Evolutionary conservation across 495 filamentous ascomycete genomes (phyloP).

Genomic region (Neurospora intermedia): DNA sequence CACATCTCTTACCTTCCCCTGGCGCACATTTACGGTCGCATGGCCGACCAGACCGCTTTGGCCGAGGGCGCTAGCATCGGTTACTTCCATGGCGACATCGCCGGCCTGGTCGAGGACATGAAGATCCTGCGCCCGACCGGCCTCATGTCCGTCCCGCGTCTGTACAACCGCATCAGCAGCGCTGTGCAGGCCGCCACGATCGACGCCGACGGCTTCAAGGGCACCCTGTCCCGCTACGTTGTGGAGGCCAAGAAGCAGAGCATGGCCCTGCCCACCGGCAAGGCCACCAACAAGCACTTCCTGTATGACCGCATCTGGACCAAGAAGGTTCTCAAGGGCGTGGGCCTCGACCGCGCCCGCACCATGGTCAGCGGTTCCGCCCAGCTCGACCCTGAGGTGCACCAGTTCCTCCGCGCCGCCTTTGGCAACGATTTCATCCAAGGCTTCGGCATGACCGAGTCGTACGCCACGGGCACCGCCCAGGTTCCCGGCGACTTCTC

Average conservation of each 20-base stretch:
- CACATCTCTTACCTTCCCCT: constrained; percentile 83
- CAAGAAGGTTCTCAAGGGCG: constrained; percentile 69
- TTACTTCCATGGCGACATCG: constrained; percentile 90
- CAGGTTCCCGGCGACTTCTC: constrained; percentile 62
- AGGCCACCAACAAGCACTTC: constrained; percentile 70
- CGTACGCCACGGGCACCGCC: constrained; percentile 67
- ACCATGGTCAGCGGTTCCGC: constrained; percentile 83
- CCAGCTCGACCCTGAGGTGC: constrained; percentile 76
- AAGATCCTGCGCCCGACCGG: constrained; percentile 74
- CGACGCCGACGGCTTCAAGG: constrained; percentile 69
- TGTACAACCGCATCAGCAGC: constrained; percentile 84
- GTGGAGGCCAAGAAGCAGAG: constrained; percentile 70
- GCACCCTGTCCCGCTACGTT: constrained; percentile 68
- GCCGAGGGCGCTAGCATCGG: constrained; percentile 69
- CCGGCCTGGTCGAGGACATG: constrained; percentile 80
- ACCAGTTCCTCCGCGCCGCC: constrained; percentile 77
- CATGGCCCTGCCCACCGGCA: constrained; percentile 56
- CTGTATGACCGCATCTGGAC: constrained; percentile 90
- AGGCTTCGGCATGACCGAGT: constrained; percentile 91
- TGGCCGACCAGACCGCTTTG: constrained; percentile 66
- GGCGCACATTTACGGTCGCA: constrained; percentile 86
- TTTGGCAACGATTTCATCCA: constrained; percentile 73
- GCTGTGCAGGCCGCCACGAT: constrained; percentile 70
- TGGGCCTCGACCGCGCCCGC: constrained; percentile 66
- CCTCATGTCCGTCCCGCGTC: constrained; percentile 81